These are phyloP conservation scores for Rubroshorea leprosula DNA, from an alignment of 345 rosid genomes.

Conservation along the genomic window DNA sequence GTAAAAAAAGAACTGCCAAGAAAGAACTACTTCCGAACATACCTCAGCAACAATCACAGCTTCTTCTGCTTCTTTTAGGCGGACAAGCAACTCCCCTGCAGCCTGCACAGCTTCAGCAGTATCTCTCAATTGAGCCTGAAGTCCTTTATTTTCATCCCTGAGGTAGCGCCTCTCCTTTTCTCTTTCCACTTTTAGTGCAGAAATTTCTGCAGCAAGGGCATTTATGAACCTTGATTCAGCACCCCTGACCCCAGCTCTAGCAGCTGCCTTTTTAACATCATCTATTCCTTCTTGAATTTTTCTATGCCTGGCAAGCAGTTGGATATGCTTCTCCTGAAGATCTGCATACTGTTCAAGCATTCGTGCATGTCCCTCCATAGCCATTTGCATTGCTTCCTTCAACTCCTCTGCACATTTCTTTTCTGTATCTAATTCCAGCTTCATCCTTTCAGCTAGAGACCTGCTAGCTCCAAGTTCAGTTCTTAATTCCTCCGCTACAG, in stretches of 20 bases:
- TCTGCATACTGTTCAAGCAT: slow-evolving; percentile 97
- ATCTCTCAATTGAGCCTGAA: slow-evolving; percentile 83
- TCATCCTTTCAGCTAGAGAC: slow-evolving; percentile 49
- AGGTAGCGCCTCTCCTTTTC: slow-evolving; percentile 81
- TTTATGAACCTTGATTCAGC: slow-evolving; percentile 91
- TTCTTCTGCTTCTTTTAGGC: slow-evolving; percentile 96
- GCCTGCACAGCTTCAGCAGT: slow-evolving; percentile 99
- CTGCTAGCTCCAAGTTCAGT: slow-evolving; percentile 66
- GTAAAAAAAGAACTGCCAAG: slow-evolving; percentile 1
- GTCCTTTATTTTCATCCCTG: slow-evolving; percentile 83
- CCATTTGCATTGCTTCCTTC: slow-evolving; percentile 91
- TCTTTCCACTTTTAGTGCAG: slow-evolving; percentile 74
- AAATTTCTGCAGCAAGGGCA: slow-evolving; percentile 88
- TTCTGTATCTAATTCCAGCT: slow-evolving; percentile 72
- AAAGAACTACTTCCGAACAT: slow-evolving; percentile 9
- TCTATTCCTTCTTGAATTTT: slow-evolving; percentile 88
- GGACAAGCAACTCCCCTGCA: slow-evolving; percentile 88
- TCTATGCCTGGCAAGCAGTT: slow-evolving; percentile 85
- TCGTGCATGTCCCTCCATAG: slow-evolving; percentile 92
- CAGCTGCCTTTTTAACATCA: slow-evolving; percentile 89
- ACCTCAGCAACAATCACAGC: slow-evolving; percentile 69
- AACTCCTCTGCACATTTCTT: slow-evolving; percentile 79
- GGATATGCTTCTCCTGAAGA: slow-evolving; percentile 90
- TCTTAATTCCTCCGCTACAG: slow-evolving; percentile 79
- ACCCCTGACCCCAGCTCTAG: slow-evolving; percentile 85